Conservation (phyloP, 2,329 filamentous ascomycete genomes). For the Raffaelea albimanens region DNA sequence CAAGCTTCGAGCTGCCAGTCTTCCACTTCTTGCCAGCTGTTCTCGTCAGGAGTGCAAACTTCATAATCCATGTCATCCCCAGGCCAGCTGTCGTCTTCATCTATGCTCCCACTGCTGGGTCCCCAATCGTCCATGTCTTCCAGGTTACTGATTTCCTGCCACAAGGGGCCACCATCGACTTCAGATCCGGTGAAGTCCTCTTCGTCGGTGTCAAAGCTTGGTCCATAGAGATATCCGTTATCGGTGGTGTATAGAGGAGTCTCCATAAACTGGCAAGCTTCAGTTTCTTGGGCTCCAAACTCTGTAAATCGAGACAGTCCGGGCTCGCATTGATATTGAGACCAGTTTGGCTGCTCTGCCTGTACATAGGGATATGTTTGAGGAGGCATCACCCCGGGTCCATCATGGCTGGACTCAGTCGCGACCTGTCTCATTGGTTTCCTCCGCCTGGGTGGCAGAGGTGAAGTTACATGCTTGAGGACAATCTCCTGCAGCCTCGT, state of each 20-base stretch:
- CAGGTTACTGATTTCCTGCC: neutral
- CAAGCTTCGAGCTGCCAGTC: conserved; percentile 7
- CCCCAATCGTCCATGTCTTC: neutral
- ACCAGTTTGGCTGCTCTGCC: too few relatives aligned
- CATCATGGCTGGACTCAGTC: too few relatives aligned
- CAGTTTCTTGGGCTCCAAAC: too few relatives aligned
- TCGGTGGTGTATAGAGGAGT: neutral
- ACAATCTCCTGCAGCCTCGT: conserved; percentile 8
- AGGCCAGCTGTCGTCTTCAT: too few relatives aligned
- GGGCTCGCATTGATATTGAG: neutral
- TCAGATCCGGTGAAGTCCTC: too few relatives aligned
- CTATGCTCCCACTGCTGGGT: too few relatives aligned
- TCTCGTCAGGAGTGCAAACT: neutral
- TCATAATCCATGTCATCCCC: neutral
- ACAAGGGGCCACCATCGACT: neutral
- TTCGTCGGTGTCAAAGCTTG: too few relatives aligned
- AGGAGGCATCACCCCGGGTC: too few relatives aligned
- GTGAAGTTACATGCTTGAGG: conserved; percentile 3
- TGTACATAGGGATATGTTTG: too few relatives aligned
- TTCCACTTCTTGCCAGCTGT: conserved; percentile 4
- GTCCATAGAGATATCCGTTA: too few relatives aligned
- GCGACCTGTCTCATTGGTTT: neutral
- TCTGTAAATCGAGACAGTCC: neutral
- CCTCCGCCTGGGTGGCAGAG: neutral
- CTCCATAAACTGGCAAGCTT: too few relatives aligned